Percentiles rank a stretch among this genome's conserved stretches.
Evolutionary conservation across 768 basidiomycete genomes (phyloP).

Genomic region (Trametes cingulata): DNA sequence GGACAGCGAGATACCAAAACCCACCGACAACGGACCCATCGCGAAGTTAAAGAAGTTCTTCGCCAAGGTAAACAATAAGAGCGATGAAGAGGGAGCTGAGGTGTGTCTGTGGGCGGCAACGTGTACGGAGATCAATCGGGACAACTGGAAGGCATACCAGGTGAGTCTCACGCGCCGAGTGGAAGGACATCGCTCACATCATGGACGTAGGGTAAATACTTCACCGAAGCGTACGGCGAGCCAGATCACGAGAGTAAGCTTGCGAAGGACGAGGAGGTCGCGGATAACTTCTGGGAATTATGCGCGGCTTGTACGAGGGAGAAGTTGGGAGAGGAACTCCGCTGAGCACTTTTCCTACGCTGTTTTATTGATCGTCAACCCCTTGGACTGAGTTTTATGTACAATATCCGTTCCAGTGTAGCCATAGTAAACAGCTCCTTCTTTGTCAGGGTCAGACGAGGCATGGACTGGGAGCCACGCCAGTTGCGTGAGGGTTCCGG

Average conservation of each 20-base stretch:
- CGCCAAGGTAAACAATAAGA: constrained; percentile 19
- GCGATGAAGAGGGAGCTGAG: constrained; percentile 29
- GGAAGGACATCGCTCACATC: neutral
- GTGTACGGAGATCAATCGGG: constrained; percentile 25
- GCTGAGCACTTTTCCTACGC: neutral
- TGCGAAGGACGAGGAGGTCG: constrained; percentile 21
- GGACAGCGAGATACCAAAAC: constrained; percentile 27
- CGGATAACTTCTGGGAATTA: constrained; percentile 27
- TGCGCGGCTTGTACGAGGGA: constrained; percentile 24
- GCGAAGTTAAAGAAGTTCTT: constrained; percentile 26
- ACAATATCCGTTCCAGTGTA: too few relatives aligned
- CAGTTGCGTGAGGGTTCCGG: too few relatives aligned
- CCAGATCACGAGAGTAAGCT: constrained; percentile 25
- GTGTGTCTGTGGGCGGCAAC: constrained; percentile 31
- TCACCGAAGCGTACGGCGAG: constrained; percentile 27
- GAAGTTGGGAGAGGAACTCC: constrained; percentile 24
- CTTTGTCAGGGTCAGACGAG: too few relatives aligned
- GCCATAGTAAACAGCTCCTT: too few relatives aligned
- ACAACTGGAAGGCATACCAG: constrained; percentile 30
- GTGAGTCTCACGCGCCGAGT: constrained; percentile 8
- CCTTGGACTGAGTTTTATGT: too few relatives aligned
- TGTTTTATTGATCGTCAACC: too few relatives aligned
- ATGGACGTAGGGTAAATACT: constrained; percentile 26
- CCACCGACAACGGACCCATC: constrained; percentile 25
- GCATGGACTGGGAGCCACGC: too few relatives aligned